phyloP scores from a whole-genome alignment of 2,329 filamentous ascomycete genomes.

The Fusarium staphyleae region DNA sequence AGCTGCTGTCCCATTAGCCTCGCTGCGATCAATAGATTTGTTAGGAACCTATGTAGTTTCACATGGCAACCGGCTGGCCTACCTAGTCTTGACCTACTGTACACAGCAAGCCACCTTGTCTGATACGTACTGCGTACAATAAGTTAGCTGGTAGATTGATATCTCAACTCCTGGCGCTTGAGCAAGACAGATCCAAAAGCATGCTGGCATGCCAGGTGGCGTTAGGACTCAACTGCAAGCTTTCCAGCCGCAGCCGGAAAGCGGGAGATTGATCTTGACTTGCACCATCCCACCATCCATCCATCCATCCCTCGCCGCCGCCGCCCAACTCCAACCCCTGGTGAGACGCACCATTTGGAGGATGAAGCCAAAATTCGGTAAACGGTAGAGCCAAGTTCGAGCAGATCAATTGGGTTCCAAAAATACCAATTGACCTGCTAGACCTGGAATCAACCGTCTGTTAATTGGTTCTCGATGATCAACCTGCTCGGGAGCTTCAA shows the following conservation, averaged over 20 bases:
- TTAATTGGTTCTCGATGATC: constrained; percentile 23
- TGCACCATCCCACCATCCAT: not conserved
- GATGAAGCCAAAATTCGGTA: not conserved
- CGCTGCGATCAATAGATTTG: not conserved
- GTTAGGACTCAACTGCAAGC: constrained; percentile 21
- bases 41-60: not conserved
- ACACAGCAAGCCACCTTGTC: too few species aligned
- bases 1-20: not conserved
- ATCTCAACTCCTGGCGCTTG: constrained; percentile 3
- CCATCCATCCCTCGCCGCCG: not conserved
- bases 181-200: constrained; percentile 12
- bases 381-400: not conserved
- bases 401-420: constrained; percentile 16
- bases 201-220: constrained; percentile 35
- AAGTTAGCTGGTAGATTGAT: constrained; percentile 25
- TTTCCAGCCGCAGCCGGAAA: constrained; percentile 27
- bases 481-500: constrained; percentile 12
- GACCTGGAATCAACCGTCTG: constrained; percentile 2
- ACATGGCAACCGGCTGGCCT: not conserved
- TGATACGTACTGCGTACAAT: not conserved
- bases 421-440: constrained; percentile 19
- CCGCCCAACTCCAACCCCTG: constrained; percentile 14
- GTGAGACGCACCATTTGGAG: constrained; percentile 18
- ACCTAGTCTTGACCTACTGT: not conserved
- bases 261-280: constrained; percentile 22